Percentiles rank a stretch among this genome's conserved stretches.
These are phyloP conservation scores for Nevesoporus exiguus DNA, from an alignment of 768 basidiomycete genomes.

Conservation along the genomic window DNA sequence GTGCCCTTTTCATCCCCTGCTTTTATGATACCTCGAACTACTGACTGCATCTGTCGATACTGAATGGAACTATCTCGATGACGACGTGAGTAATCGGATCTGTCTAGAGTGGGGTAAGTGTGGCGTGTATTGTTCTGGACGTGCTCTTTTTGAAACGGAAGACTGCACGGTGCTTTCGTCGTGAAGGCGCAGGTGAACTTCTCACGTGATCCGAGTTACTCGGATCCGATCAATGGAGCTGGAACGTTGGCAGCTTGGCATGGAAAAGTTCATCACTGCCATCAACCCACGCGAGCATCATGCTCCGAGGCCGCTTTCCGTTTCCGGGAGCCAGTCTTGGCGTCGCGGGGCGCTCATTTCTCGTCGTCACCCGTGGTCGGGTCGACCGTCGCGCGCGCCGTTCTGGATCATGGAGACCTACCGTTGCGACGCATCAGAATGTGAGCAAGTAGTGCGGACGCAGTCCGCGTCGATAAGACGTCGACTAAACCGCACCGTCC, in stretches of 20 bases:
- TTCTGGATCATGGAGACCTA: too few species aligned
- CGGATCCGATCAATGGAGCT: not conserved
- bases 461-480: too few species aligned
- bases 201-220: not conserved
- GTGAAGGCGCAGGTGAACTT: not conserved
- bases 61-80: constrained; percentile 1
- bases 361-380: too few species aligned
- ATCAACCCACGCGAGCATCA: not conserved
- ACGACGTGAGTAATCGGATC: not conserved
- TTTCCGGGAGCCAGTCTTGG: too few species aligned
- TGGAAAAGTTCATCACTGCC: too few species aligned
- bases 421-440: too few species aligned
- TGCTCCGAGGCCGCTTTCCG: too few species aligned
- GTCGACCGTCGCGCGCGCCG: too few species aligned
- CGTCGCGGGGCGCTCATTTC: too few species aligned
- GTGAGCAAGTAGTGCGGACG: too few species aligned
- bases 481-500: too few species aligned
- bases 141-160: not conserved
- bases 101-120: not conserved
- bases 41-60: not conserved
- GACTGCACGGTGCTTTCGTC: not conserved
- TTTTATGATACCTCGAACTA: constrained; percentile 7
- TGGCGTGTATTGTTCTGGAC: not conserved
- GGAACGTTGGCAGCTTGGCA: not conserved
- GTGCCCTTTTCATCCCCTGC: not conserved